These are phyloP conservation scores for Haberlea rhodopensis DNA, from an alignment of 257 asterid species.

Conservation along the genomic window DNA sequence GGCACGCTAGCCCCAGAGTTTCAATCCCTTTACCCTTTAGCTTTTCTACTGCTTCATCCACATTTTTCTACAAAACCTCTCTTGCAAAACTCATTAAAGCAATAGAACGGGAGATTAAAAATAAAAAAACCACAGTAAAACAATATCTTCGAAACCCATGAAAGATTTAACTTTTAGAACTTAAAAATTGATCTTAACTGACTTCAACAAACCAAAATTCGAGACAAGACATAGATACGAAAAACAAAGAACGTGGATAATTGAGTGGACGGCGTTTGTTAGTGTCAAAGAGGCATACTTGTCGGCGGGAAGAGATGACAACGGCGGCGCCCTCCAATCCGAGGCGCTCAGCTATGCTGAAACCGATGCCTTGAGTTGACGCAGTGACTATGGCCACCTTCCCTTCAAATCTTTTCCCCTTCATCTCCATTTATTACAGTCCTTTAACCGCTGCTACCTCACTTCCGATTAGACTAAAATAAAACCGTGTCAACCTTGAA, in stretches of 20 bases:
- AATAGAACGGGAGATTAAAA: background rate
- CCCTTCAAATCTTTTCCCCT: constrained; percentile 64
- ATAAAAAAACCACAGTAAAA: background rate
- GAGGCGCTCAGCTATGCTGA: constrained; percentile 79
- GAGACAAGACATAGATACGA: background rate
- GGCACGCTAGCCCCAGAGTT: constrained; percentile 72
- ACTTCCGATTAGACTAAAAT: background rate
- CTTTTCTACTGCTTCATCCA: constrained; percentile 74
- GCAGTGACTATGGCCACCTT: constrained; percentile 87
- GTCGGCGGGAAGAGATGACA: constrained; percentile 88
- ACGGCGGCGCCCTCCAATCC: constrained; percentile 91
- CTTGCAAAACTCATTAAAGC: background rate
- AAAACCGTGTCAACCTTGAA: constrained; percentile 11
- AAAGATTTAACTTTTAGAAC: constrained; percentile 11
- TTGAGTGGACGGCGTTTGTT: background rate
- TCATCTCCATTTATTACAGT: constrained; percentile 27
- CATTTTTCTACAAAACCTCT: constrained; percentile 62
- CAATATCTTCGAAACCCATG: background rate
- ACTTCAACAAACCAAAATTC: background rate
- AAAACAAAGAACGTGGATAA: background rate
- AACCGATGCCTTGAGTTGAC: constrained; percentile 97
- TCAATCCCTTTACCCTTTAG: constrained; percentile 62
- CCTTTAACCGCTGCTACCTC: background rate
- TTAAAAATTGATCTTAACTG: background rate
- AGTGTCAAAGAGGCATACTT: constrained; percentile 33